Evolutionary conservation across 2,329 filamentous ascomycete genomes (phyloP), one percentile per base, ranked within the genome.

Genomic region (Fusarium cicatricum): DNA sequence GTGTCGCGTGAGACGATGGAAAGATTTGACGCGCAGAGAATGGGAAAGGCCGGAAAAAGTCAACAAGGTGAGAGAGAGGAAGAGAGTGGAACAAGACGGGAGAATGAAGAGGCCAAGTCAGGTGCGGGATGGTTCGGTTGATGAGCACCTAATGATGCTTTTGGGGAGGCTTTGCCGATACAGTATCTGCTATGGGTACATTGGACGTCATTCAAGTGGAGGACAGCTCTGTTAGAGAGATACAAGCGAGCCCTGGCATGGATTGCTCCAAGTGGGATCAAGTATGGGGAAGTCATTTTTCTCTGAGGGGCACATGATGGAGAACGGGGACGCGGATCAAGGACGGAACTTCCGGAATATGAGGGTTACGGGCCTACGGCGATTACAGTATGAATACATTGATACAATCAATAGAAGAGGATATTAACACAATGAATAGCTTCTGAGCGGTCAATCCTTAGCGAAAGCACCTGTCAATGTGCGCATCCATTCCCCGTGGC

Each of bases 41-140:
- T 50, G 56, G 55, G 53, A 61, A 36, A 61, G 54, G 26, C 46
- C 52, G 56, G 52, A 38, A 14, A n/a, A 33, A 60, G 58, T 45
- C 47, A 52, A 21, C 17, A 26, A 29, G 15, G 17, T 26, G 9
- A 33, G 42, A 21, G 36, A 12, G 23, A 34, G 28, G n/a, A n/a
- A n/a, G n/a, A 36, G 33, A 21, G 45, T 60, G 52, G 45, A 40
- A 62, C 55, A 51, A 49, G 52, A 49, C 32, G 29, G 56, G 37
- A 32, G 29, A 34, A 26, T 39, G 15, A 40, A 15, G 41, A 38
- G 12, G 15, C 37, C 28, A 38, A 39, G 48, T 60, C 50, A 60
- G 58, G 53, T 51, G 52, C 65, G 65, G 65, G 58, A 65, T 55
- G 55, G 65, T 60, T 63, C 52, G 51, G 63, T 62, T 58, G 49